A percentile compares a stretch with the other conserved stretches of the same genome.
Conservation (phyloP, 805 yeast species). For the Wickerhamiella sorbophila region DNA sequence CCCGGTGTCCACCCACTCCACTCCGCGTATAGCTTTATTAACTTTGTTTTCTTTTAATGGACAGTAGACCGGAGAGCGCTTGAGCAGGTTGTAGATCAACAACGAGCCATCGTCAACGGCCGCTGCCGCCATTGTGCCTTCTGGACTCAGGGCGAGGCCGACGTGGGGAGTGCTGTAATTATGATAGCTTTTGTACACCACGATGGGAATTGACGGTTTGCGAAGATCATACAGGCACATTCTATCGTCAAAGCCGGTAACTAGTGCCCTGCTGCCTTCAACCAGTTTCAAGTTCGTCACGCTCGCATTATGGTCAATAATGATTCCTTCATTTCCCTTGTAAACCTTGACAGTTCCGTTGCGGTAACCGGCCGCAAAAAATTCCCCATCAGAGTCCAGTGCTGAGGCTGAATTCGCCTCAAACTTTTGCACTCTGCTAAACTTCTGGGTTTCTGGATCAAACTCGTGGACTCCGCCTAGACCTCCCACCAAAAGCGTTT, state of each 20-base stretch:
- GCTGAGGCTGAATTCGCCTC: not conserved
- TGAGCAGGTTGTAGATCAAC: slow-evolving; percentile 5
- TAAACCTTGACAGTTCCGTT: not conserved
- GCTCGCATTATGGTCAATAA: not conserved
- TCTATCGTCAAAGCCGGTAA: slow-evolving; percentile 11
- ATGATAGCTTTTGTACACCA: slow-evolving; percentile 9
- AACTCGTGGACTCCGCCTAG: not conserved
- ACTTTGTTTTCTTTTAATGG: not conserved
- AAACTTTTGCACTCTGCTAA: not conserved
- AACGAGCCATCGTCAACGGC: slow-evolving; percentile 11
- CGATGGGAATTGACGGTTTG: not conserved
- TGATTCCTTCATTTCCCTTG: not conserved
- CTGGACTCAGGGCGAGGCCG: slow-evolving; percentile 11
- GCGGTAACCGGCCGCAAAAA: slow-evolving; percentile 2
- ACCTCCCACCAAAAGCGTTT: not conserved
- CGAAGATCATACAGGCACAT: slow-evolving; percentile 14
- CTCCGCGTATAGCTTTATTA: not conserved
- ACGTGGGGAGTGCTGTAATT: slow-evolving; percentile 10
- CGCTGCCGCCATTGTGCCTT: slow-evolving; percentile 5
- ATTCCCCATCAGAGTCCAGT: not conserved
- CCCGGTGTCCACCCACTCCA: not conserved
- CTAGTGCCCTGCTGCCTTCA: slow-evolving; percentile 1
- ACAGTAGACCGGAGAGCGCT: not conserved
- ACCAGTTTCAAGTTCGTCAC: slow-evolving; percentile 8
- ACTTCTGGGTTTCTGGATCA: not conserved